These are phyloP conservation scores for Arthrobotrys sinensis DNA, from an alignment of 2,329 filamentous ascomycete genomes.

Conservation along the genomic window DNA sequence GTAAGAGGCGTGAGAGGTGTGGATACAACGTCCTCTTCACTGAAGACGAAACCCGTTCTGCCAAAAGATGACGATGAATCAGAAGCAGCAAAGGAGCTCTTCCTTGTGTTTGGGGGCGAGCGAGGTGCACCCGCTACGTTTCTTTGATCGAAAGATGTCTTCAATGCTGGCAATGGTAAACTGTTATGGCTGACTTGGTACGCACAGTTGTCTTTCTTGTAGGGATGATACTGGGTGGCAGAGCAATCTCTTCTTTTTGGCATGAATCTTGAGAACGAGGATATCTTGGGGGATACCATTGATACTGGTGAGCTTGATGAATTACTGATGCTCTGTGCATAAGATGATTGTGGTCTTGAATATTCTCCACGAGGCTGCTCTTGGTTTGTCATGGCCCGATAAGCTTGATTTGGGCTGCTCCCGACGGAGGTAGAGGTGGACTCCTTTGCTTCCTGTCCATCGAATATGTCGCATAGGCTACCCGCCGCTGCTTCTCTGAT, in stretches of 20 bases:
- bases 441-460: conserved; percentile 55
- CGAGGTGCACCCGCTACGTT: conserved; percentile 25
- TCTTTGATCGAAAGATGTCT: conserved; percentile 52
- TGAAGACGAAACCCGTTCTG: conserved; percentile 37
- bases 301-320: conserved; percentile 56
- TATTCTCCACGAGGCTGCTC: conserved; percentile 51
- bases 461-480: conserved; percentile 45
- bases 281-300: conserved; percentile 45
- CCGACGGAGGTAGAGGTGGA: conserved; percentile 13
- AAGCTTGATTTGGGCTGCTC: conserved; percentile 45
- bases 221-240: conserved; percentile 52
- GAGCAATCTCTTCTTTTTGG: conserved; percentile 44
- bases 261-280: conserved; percentile 50
- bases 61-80: conserved; percentile 57
- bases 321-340: conserved; percentile 51
- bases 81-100: conserved; percentile 57
- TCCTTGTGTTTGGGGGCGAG: conserved; percentile 56
- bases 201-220: conserved; percentile 52
- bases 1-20: conserved; percentile 57
- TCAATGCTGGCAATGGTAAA: conserved; percentile 45
- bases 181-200: conserved; percentile 23
- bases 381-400: conserved; percentile 26
- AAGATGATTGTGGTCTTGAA: conserved; percentile 56
- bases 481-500: conserved; percentile 55
- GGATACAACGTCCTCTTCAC: conserved; percentile 46